Conservation (phyloP, 208 protist genomes). For the Leishmania tarentolae region DNA sequence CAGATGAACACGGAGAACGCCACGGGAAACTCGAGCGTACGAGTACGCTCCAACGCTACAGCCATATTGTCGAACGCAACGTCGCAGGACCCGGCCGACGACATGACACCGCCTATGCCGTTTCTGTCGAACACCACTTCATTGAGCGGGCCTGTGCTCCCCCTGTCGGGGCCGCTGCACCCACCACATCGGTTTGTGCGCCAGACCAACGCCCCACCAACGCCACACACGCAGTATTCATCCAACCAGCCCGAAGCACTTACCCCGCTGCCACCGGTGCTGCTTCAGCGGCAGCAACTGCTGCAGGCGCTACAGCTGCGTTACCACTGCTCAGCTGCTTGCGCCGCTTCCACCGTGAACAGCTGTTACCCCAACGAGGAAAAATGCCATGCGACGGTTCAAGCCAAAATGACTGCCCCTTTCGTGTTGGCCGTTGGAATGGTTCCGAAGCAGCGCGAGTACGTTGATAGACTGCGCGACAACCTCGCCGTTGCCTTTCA, state of each 20-base stretch:
- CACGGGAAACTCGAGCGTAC: not conserved
- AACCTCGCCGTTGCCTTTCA: conserved; percentile 22
- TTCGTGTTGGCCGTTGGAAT: conserved; percentile 59
- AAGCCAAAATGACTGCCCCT: conserved; percentile 34
- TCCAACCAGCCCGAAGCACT: not conserved
- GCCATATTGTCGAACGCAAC: not conserved
- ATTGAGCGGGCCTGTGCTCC: not conserved
- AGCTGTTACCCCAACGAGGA: conserved; percentile 30
- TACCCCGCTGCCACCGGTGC: not conserved
- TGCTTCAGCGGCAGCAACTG: conserved; percentile 7
- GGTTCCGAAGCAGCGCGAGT: conserved; percentile 40
- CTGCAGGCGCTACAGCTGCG: conserved; percentile 6
- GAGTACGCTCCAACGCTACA: not conserved
- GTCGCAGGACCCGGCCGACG: not conserved
- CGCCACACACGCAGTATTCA: not conserved
- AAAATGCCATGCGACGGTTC: conserved; percentile 24
- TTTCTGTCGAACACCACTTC: not conserved
- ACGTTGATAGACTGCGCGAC: conserved; percentile 24
- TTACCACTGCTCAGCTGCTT: conserved; percentile 32
- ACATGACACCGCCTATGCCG: not conserved
- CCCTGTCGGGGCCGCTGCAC: not conserved
- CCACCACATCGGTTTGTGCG: not conserved
- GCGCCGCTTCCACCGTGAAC: conserved; percentile 33
- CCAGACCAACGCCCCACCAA: not conserved
- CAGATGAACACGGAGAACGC: not conserved